Evolutionary conservation across 495 filamentous ascomycete genomes (phyloP).

Genomic region (Hapsidospora chrysogenum): DNA sequence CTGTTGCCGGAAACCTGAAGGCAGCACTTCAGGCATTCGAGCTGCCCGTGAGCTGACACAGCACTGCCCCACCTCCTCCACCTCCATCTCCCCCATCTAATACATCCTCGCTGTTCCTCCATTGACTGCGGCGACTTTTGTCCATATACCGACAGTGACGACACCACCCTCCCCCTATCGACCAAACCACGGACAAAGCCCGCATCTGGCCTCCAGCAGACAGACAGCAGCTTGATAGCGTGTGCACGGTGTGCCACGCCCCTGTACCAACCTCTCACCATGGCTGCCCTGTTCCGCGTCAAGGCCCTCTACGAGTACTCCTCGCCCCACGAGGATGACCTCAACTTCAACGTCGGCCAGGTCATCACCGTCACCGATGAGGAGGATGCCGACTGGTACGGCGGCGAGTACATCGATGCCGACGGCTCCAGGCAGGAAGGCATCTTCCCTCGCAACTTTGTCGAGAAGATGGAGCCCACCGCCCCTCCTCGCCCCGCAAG

Average conservation of each 20-base stretch:
- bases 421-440: constrained; percentile 61
- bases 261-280: constrained; percentile 30
- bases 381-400: constrained; percentile 93
- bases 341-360: constrained; percentile 70
- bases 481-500: constrained; percentile 75
- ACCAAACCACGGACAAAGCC: too few relatives aligned
- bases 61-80: too few relatives aligned
- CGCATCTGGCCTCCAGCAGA: too few relatives aligned
- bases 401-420: constrained; percentile 71
- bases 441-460: constrained; percentile 93
- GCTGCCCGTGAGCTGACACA: too few relatives aligned
- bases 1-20: too few relatives aligned
- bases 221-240: too few relatives aligned
- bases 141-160: too few relatives aligned
- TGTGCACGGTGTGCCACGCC: too few relatives aligned
- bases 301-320: constrained; percentile 87
- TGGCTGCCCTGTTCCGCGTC: constrained; percentile 77
- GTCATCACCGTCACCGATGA: constrained; percentile 83
- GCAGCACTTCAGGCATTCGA: too few relatives aligned
- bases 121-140: too few relatives aligned
- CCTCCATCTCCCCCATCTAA: too few relatives aligned
- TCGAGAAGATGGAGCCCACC: constrained; percentile 83
- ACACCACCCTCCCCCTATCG: constrained; percentile 2
- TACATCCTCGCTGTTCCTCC: too few relatives aligned
- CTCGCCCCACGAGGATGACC: constrained; percentile 86